Percentiles rank a stretch among this genome's conserved stretches.
These are phyloP conservation scores for Monoraphidium neglectum DNA, from an alignment of 139 green algal species.

Conservation along the genomic window DNA sequence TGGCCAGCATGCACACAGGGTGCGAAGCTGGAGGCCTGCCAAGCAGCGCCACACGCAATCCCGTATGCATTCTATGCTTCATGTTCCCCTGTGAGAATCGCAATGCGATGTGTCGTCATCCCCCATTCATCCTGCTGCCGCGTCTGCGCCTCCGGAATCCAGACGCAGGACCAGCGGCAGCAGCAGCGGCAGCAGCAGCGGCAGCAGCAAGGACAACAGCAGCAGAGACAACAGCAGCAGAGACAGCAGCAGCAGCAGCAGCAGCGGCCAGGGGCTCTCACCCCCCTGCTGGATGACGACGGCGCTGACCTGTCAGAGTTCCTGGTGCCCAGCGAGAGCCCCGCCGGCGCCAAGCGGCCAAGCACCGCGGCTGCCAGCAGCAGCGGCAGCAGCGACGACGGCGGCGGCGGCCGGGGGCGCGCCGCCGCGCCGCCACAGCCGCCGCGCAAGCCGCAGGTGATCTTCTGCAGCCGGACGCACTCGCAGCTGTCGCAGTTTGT, in stretches of 20 bases:
- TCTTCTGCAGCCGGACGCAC: constrained; percentile 95
- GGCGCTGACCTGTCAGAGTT: constrained; percentile 28
- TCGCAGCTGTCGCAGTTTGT: constrained; percentile 96
- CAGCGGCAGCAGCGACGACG: constrained; percentile 12
- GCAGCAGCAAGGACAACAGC: not conserved
- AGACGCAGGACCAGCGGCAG: not conserved
- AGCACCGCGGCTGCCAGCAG: not conserved
- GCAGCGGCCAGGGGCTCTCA: not conserved
- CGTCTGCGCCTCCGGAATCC: too few relatives aligned
- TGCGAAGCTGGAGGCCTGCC: too few relatives aligned
- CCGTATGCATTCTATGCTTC: too few relatives aligned
- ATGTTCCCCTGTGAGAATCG: too few relatives aligned
- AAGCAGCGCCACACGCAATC: too few relatives aligned
- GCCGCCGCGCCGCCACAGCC: not conserved
- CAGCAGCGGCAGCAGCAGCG: not conserved
- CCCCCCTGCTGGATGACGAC: constrained; percentile 23
- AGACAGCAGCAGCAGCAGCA: not conserved
- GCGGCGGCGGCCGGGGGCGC: not conserved
- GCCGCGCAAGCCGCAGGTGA: constrained; percentile 65
- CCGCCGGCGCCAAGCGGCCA: too few relatives aligned
- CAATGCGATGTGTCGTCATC: too few relatives aligned
- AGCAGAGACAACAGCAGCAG: not conserved
- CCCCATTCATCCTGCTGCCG: too few relatives aligned
- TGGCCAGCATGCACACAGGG: too few relatives aligned
- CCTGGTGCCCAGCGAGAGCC: not conserved